Evolutionary conservation across 345 rosid genomes (phyloP).

Genomic region (Acer negundo): DNA sequence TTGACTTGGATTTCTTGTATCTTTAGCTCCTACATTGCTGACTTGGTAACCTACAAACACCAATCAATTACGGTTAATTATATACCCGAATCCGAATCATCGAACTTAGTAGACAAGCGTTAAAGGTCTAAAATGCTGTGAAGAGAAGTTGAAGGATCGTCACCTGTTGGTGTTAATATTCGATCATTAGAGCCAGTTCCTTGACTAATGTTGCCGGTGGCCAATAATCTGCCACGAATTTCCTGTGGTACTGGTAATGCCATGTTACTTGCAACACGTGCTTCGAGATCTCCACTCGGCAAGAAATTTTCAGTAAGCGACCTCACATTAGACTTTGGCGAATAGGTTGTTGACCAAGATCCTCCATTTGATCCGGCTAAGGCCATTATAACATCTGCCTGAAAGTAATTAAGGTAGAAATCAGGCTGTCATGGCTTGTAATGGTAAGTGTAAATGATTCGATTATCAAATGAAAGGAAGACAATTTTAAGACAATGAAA

Average conservation of each 20-base stretch:
- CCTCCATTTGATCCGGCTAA: constrained; percentile 95
- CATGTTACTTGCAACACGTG: constrained; percentile 19
- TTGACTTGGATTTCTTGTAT: constrained; percentile 46
- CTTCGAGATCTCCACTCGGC: constrained; percentile 38
- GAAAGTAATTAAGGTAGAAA: constrained; percentile 34
- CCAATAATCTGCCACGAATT: constrained; percentile 39
- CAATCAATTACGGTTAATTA: not conserved
- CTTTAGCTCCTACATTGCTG: constrained; percentile 32
- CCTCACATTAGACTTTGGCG: constrained; percentile 50
- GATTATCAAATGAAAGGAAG: not conserved
- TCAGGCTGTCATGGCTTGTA: constrained; percentile 13
- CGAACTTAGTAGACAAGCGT: not conserved
- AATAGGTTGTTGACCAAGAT: constrained; percentile 89
- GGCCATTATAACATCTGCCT: constrained; percentile 97
- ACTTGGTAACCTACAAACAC: constrained; percentile 45
- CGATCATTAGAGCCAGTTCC: constrained; percentile 41
- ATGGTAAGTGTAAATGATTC: not conserved
- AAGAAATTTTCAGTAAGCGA: constrained; percentile 32
- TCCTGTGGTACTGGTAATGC: constrained; percentile 45
- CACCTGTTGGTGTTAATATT: constrained; percentile 53
- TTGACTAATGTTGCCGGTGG: constrained; percentile 27
- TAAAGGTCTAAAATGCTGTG: not conserved
- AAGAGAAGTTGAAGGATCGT: constrained; percentile 15
- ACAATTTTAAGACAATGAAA: not conserved
- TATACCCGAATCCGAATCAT: not conserved